Evolutionary conservation across 306 rosid species (phyloP).

Genomic region (apple (Malus domestica)): DNA sequence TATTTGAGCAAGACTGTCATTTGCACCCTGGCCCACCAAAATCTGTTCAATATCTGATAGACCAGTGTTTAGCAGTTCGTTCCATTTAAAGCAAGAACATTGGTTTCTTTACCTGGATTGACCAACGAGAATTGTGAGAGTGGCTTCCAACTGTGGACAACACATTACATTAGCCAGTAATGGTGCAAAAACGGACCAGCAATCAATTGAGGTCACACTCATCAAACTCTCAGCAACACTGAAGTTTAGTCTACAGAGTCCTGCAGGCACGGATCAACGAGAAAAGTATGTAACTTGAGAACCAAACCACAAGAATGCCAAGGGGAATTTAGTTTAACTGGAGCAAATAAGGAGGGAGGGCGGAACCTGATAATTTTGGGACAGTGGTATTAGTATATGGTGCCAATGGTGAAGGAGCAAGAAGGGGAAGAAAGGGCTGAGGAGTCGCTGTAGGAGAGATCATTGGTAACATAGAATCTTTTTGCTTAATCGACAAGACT

Average conservation of each 20-base stretch:
- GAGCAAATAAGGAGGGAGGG: neutral
- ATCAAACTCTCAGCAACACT: constrained; percentile 68
- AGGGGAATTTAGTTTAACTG: constrained; percentile 7
- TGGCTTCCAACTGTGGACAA: constrained; percentile 95
- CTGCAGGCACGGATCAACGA: constrained; percentile 35
- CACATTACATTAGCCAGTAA: constrained; percentile 82
- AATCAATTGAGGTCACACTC: constrained; percentile 70
- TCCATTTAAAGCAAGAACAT: constrained; percentile 62
- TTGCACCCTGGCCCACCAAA: constrained; percentile 82
- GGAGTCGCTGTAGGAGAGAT: constrained; percentile 66
- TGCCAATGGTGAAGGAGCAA: constrained; percentile 85
- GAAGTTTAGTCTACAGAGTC: constrained; percentile 72
- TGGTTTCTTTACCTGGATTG: constrained; percentile 74
- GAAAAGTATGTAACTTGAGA: neutral
- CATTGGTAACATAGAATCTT: constrained; percentile 45
- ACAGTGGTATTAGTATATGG: constrained; percentile 69
- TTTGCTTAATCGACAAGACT: constrained; percentile 23
- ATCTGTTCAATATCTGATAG: constrained; percentile 81
- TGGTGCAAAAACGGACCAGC: constrained; percentile 80
- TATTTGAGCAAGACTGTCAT: constrained; percentile 41
- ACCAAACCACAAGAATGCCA: neutral
- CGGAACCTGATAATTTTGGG: constrained; percentile 81
- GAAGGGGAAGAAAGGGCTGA: constrained; percentile 79
- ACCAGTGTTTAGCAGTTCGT: constrained; percentile 63
- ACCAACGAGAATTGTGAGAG: constrained; percentile 81